These are phyloP conservation scores for Boletus sp. DNA, from an alignment of 768 basidiomycete genomes.

Conservation along the genomic window DNA sequence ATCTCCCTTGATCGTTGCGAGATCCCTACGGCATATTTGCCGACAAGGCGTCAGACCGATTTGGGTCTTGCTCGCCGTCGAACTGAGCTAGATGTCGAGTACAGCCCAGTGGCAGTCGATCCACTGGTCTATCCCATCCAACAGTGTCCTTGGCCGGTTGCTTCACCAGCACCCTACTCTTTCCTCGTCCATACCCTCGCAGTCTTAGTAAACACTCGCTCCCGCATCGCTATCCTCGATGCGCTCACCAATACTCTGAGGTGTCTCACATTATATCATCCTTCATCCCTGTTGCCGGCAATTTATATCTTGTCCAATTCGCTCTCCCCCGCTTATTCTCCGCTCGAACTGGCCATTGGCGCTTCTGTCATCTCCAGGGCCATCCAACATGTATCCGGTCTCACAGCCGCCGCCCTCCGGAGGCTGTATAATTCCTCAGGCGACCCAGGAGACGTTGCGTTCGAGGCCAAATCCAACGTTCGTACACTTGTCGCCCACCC, in stretches of 20 bases:
- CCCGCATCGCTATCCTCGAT: slow-evolving; percentile 66
- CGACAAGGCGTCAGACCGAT: slow-evolving; percentile 2
- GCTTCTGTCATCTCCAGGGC: slow-evolving; percentile 64
- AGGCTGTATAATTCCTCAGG: slow-evolving; percentile 70
- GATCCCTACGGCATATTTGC: slow-evolving; percentile 6
- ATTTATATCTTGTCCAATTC: slow-evolving; percentile 83
- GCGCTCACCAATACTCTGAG: slow-evolving; percentile 73
- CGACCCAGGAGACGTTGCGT: slow-evolving; percentile 88
- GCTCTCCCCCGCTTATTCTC: slow-evolving; percentile 68
- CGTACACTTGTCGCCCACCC: slow-evolving; percentile 71
- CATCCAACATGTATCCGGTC: slow-evolving; percentile 70
- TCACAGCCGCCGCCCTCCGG: slow-evolving; percentile 53
- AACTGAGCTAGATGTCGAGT: slow-evolving; percentile 24
- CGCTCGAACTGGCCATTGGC: slow-evolving; percentile 69
- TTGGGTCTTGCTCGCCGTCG: slow-evolving; percentile 21
- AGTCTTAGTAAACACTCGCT: slow-evolving; percentile 61
- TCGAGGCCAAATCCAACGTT: slow-evolving; percentile 71
- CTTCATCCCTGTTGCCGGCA: slow-evolving; percentile 67
- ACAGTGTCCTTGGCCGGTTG: slow-evolving; percentile 40
- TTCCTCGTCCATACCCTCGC: slow-evolving; percentile 66
- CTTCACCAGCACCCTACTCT: slow-evolving; percentile 55
- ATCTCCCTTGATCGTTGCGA: slow-evolving; percentile 8
- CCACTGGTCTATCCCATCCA: slow-evolving; percentile 44
- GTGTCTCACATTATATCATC: slow-evolving; percentile 60
- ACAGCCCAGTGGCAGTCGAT: slow-evolving; percentile 40